These are phyloP conservation scores for Acanthamoeba polyphaga DNA, from an alignment of 208 protist species.

Conservation along the genomic window DNA sequence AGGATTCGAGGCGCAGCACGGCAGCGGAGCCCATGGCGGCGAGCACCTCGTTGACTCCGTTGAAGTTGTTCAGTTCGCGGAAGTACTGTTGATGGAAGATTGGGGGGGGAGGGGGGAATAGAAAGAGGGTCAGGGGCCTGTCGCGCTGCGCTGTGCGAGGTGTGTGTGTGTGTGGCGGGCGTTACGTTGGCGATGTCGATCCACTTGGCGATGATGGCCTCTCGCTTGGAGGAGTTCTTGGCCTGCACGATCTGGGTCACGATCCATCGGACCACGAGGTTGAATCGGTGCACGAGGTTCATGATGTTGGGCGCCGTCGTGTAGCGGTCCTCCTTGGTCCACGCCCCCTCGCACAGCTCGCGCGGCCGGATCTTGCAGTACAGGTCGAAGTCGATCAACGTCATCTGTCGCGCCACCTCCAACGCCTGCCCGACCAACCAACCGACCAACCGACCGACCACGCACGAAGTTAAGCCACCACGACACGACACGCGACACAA, in stretches of 20 bases:
- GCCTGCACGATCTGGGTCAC: slow-evolving; percentile 34
- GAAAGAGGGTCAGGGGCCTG: too few relatives aligned
- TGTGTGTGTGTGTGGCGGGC: too few relatives aligned
- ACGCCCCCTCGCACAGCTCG: slow-evolving; percentile 11
- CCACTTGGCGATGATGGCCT: slow-evolving; percentile 27
- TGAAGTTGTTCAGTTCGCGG: slow-evolving; percentile 77
- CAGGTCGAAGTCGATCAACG: slow-evolving; percentile 64
- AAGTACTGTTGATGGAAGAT: neutral
- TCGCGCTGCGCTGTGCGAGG: neutral
- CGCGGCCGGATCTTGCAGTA: slow-evolving; percentile 59
- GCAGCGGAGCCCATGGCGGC: slow-evolving; percentile 40
- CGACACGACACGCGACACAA: too few relatives aligned
- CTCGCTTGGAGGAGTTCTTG: slow-evolving; percentile 7
- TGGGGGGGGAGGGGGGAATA: neutral
- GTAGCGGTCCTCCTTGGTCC: slow-evolving; percentile 23
- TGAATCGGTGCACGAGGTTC: slow-evolving; percentile 39
- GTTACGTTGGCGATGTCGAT: slow-evolving; percentile 66
- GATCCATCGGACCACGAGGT: slow-evolving; percentile 49
- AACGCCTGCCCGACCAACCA: neutral
- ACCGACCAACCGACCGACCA: neutral
- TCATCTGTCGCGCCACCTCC: slow-evolving; percentile 74
- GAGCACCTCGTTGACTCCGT: slow-evolving; percentile 74
- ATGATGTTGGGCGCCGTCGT: slow-evolving; percentile 55
- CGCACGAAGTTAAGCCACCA: neutral
- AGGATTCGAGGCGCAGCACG: slow-evolving; percentile 39